phyloP scores from a whole-genome alignment of 2,329 filamentous ascomycete genomes.

The Exserohilum turcica region DNA sequence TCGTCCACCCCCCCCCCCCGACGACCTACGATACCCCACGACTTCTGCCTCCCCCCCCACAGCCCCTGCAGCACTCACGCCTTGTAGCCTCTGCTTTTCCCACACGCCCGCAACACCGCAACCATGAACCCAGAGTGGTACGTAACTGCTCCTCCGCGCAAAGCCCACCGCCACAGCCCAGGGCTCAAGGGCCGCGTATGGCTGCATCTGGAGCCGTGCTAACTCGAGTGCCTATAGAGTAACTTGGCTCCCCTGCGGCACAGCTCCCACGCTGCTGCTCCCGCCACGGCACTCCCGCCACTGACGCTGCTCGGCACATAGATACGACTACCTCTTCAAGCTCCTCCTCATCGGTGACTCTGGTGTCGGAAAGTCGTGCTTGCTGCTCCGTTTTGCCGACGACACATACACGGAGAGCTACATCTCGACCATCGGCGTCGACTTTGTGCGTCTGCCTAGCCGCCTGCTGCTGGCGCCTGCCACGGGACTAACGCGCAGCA shows the following conservation, averaged over 20 bases:
- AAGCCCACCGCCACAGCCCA: conserved; percentile 38
- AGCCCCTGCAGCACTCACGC: conserved; percentile 16
- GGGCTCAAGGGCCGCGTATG: conserved; percentile 13
- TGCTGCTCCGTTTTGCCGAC: conserved; percentile 93
- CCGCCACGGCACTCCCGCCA: conserved; percentile 12
- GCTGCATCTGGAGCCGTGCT: conserved; percentile 26
- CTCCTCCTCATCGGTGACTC: conserved; percentile 99
- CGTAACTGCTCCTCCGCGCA: conserved; percentile 54
- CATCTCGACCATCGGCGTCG: conserved; percentile 99
- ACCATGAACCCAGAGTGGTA: conserved; percentile 95
- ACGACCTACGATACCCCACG: conserved; percentile 31
- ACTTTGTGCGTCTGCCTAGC: conserved; percentile 63
- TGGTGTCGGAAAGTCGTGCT: conserved; percentile 99
- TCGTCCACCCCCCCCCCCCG: conserved; percentile 34
- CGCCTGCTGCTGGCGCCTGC: conserved; percentile 41
- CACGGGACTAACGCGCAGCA: conserved; percentile 51
- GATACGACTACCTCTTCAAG: conserved; percentile 99
- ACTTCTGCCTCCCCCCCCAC: conserved; percentile 16
- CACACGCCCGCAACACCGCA: conserved; percentile 39
- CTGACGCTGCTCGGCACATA: conserved; percentile 50
- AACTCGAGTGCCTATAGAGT: conserved; percentile 36
- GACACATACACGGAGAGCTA: conserved; percentile 97
- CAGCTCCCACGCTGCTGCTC: conserved; percentile 7
- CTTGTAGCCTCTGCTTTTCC: conserved; percentile 15
- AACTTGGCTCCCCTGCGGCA: conserved; percentile 1